Conservation (phyloP, 495 filamentous ascomycete species). For the Aspergillus saccharolyticus region DNA sequence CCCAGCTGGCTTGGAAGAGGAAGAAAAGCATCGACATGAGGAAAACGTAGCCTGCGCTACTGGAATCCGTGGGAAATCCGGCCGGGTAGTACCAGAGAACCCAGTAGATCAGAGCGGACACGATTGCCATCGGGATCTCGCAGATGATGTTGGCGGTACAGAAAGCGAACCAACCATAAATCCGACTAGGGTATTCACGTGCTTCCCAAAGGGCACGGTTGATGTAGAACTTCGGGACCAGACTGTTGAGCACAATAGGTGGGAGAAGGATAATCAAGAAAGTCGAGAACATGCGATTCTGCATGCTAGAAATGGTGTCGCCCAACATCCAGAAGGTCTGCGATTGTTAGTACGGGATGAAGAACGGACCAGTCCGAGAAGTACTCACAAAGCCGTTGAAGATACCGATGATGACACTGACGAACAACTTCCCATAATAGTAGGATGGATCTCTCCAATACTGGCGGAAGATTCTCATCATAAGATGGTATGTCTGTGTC, state of each 20-base stretch:
- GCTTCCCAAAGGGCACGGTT: slow-evolving; percentile 73
- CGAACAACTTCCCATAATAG: slow-evolving; percentile 69
- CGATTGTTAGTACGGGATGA: not conserved
- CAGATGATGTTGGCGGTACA: slow-evolving; percentile 67
- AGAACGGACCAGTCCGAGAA: not conserved
- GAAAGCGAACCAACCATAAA: slow-evolving; percentile 84
- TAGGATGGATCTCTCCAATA: slow-evolving; percentile 72
- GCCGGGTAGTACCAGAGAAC: slow-evolving; percentile 75
- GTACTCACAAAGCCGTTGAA: slow-evolving; percentile 63
- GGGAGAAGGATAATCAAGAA: slow-evolving; percentile 75
- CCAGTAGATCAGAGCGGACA: slow-evolving; percentile 65
- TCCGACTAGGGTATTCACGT: slow-evolving; percentile 68
- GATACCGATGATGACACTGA: slow-evolving; percentile 61
- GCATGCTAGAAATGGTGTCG: slow-evolving; percentile 61
- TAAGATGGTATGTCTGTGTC: slow-evolving; percentile 56
- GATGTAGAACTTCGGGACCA: slow-evolving; percentile 80
- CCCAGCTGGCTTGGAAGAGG: slow-evolving; percentile 72
- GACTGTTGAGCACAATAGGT: slow-evolving; percentile 64
- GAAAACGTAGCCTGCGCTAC: slow-evolving; percentile 73
- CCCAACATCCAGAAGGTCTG: slow-evolving; percentile 72
- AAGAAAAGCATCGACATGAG: slow-evolving; percentile 79
- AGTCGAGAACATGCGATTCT: slow-evolving; percentile 73
- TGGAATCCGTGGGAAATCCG: slow-evolving; percentile 60
- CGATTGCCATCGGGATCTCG: slow-evolving; percentile 68
- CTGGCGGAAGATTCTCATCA: slow-evolving; percentile 60